These are phyloP conservation scores for Aspergillus nidulans DNA, from an alignment of 495 filamentous ascomycete genomes.

Conservation along the genomic window DNA sequence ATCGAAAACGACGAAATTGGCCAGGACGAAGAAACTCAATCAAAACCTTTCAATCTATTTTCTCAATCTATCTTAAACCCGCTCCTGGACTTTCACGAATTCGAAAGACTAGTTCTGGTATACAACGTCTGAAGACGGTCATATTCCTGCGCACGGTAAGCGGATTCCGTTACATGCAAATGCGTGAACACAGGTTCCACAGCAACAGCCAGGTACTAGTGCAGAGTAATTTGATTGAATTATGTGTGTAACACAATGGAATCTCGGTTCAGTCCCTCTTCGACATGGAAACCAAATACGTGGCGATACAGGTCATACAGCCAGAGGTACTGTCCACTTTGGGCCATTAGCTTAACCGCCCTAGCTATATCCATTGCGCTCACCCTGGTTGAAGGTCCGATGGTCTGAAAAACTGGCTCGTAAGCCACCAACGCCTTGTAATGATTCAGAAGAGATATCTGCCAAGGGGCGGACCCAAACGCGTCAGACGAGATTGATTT, in stretches of 20 bases:
- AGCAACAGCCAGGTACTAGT: too few relatives aligned
- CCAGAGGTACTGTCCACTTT: constrained; percentile 64
- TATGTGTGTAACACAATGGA: constrained; percentile 46
- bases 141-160: too few relatives aligned
- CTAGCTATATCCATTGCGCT: constrained; percentile 68
- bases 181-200: too few relatives aligned
- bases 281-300: constrained; percentile 78
- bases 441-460: constrained; percentile 63
- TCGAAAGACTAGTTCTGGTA: too few relatives aligned
- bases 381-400: constrained; percentile 54
- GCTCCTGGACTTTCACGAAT: too few relatives aligned
- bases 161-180: too few relatives aligned
- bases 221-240: too few relatives aligned
- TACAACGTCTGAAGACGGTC: too few relatives aligned
- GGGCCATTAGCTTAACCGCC: constrained; percentile 69
- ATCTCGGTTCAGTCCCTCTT: constrained; percentile 61
- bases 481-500: constrained; percentile 69
- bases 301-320: constrained; percentile 73
- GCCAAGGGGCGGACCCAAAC: constrained; percentile 68
- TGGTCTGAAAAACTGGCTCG: constrained; percentile 60
- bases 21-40: too few relatives aligned
- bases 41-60: too few relatives aligned
- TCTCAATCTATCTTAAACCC: too few relatives aligned
- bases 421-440: constrained; percentile 72
- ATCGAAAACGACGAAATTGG: too few relatives aligned